Evolutionary conservation across 1,284 basidiomycete genomes (phyloP), one percentile per base, ranked within the genome.

Genomic region (Agaricales sp.): DNA sequence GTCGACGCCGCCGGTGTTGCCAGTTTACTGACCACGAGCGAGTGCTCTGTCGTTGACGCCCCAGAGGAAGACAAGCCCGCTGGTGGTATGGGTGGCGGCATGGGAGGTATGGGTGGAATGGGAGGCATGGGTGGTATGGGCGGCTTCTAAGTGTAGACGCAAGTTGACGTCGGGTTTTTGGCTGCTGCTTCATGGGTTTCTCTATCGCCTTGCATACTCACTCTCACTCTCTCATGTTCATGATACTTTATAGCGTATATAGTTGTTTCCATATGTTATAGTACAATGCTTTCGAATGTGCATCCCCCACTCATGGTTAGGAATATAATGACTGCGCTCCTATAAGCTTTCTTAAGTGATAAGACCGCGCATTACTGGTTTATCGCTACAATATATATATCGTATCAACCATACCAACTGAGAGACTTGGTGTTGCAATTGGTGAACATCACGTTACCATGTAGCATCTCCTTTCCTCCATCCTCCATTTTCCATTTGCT

Each of bases 11-110:
- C 75, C 39, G 85, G 90, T 62, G 92, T 96, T 16, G 90, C 92
- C 3, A 87, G 84, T 58, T 70, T 99, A 64, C 71, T 99, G 67
- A 94, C 92, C 43, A 99, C 94, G 43, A 89, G 86, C 58, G 94
- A 98, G 73, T 86, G 82, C 50, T 92, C 89, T 66, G 80, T 99
- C 43, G 93, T 97, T 26, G 93, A 97, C 52, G 87, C 85, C 1
- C 82, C 84, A 50, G 92, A 96, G 62, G 88, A 94, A 62, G 78
- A 85, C 63, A 78, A 80, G 56, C 67, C 84, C 3, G 69, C 74
- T 0, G 67, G 59, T 51, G 57, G 58, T 11, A 63, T 61, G 45
- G 69, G 66, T n/a, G 63, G 63, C 21, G 67, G 67, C 18, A 75
- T 75, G 68, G 72, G 73, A 18, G 71, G 74, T 8, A 77, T 77